phyloP scores from a whole-genome alignment of 441 rosid species.

The Theobroma grandiflorum region DNA sequence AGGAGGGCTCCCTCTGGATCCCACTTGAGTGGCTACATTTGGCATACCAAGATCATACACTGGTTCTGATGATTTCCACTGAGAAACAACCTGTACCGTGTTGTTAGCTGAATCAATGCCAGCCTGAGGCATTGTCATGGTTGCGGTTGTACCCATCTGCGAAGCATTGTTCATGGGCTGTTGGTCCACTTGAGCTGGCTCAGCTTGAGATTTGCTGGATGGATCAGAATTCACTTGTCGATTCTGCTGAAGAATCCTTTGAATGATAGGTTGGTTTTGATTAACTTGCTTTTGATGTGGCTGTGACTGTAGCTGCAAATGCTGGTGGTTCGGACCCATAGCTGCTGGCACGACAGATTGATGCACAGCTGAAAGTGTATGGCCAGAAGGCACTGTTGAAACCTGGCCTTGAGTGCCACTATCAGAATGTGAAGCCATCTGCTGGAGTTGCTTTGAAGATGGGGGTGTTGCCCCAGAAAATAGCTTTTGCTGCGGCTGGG shows the following conservation, averaged over 20 bases:
- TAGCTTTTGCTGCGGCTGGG: constrained; percentile 62
- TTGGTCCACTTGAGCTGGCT: constrained; percentile 55
- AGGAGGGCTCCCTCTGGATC: constrained; percentile 49
- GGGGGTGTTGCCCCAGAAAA: constrained; percentile 56
- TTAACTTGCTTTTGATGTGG: constrained; percentile 71
- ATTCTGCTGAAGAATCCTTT: constrained; percentile 73
- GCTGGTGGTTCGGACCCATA: constrained; percentile 72
- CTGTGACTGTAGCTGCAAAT: constrained; percentile 55
- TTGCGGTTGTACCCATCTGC: constrained; percentile 45
- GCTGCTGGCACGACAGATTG: constrained; percentile 61
- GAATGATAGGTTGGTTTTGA: constrained; percentile 60
- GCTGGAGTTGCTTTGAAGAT: constrained; percentile 59
- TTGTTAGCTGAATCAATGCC: constrained; percentile 55
- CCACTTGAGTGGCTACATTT: constrained; percentile 51
- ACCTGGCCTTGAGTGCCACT: constrained; percentile 65
- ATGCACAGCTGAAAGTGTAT: constrained; percentile 46
- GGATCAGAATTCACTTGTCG: constrained; percentile 57
- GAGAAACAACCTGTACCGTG: constrained; percentile 47
- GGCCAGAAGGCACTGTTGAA: constrained; percentile 56
- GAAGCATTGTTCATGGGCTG: constrained; percentile 51
- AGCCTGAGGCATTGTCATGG: constrained; percentile 51
- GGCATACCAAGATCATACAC: constrained; percentile 48
- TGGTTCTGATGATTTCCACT: constrained; percentile 68
- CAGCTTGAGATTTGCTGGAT: constrained; percentile 65
- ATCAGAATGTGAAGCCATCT: constrained; percentile 69